Evolutionary conservation across 768 basidiomycete genomes (phyloP).

Genomic region (Xerocomellus chrysenteron): DNA sequence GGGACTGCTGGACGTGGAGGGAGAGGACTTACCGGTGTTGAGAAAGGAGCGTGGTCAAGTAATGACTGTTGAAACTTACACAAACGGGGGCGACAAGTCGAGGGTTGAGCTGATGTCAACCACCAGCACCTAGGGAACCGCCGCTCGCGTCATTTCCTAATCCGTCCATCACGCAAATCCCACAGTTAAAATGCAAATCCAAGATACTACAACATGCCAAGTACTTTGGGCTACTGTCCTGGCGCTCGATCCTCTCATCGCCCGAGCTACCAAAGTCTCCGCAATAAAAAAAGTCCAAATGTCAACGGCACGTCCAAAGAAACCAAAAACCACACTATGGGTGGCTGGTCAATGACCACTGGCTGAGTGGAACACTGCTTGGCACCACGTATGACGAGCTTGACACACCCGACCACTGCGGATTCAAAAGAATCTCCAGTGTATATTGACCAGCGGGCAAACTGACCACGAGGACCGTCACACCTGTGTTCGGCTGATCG

Average conservation of each 20-base stretch:
- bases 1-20: not conserved
- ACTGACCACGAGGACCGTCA: slow-evolving; percentile 76
- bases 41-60: slow-evolving; percentile 14
- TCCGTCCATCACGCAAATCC: slow-evolving; percentile 3
- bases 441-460: slow-evolving; percentile 66
- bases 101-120: slow-evolving; percentile 12
- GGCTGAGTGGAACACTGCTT: slow-evolving; percentile 61
- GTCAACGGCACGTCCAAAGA: not conserved
- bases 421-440: slow-evolving; percentile 86
- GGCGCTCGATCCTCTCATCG: not conserved
- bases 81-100: not conserved
- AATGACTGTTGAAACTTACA: slow-evolving; percentile 10
- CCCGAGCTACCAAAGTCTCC: slow-evolving; percentile 10
- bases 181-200: not conserved
- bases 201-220: slow-evolving; percentile 5
- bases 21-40: not conserved
- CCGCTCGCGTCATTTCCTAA: slow-evolving; percentile 8
- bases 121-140: slow-evolving; percentile 17
- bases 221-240: not conserved
- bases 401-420: slow-evolving; percentile 82
- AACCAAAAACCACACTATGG: slow-evolving; percentile 19
- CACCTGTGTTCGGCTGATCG: slow-evolving; percentile 76
- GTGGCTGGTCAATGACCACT: slow-evolving; percentile 82
- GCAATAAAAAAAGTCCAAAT: slow-evolving; percentile 1
- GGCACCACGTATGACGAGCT: slow-evolving; percentile 65